Conservation (phyloP, 495 filamentous ascomycete species). For the Aspergillus baeticus region DNA sequence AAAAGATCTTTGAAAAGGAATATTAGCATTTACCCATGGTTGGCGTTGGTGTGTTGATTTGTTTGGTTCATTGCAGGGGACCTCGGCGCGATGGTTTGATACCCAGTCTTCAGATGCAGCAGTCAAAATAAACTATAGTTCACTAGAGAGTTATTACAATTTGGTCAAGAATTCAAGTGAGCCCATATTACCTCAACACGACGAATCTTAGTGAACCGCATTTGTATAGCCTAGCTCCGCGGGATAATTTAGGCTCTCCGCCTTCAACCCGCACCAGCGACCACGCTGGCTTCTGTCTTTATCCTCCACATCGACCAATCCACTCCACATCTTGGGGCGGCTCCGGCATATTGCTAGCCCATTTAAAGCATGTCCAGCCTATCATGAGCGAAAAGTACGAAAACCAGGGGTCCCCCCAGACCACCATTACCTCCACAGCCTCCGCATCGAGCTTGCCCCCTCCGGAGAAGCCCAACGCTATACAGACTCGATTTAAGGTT, state of each 20-base stretch:
- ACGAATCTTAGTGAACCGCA: background rate
- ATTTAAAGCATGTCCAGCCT: constrained; percentile 36
- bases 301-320: background rate
- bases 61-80: constrained; percentile 1
- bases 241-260: background rate
- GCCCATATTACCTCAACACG: background rate
- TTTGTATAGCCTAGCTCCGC: background rate
- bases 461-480: constrained; percentile 68
- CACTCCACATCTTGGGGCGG: background rate
- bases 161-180: background rate
- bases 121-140: too few relatives aligned
- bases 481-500: constrained; percentile 66
- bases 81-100: constrained; percentile 36
- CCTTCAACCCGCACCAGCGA: constrained; percentile 5
- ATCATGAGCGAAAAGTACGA: constrained; percentile 40
- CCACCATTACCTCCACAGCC: constrained; percentile 22
- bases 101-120: constrained; percentile 22
- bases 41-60: constrained; percentile 10
- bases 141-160: background rate
- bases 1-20: constrained; percentile 78
- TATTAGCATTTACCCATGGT: constrained; percentile 33
- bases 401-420: constrained; percentile 37
- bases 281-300: constrained; percentile 1
- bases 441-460: constrained; percentile 54
- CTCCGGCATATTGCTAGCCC: constrained; percentile 1